Evolutionary conservation across 306 rosid genomes (phyloP).

Genomic region (Rosa multiflora): DNA sequence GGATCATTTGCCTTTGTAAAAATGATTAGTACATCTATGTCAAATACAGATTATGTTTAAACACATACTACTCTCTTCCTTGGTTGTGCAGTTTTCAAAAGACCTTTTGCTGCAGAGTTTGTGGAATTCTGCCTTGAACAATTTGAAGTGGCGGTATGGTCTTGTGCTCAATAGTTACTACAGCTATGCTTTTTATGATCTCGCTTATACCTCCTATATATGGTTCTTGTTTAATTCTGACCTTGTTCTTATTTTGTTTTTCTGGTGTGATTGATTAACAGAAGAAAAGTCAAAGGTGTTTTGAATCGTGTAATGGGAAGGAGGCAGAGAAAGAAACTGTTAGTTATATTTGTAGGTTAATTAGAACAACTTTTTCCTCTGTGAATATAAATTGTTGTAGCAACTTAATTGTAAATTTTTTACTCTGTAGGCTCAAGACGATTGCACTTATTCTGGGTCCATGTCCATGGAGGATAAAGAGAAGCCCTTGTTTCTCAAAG

Average conservation of each 20-base stretch:
- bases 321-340: too few species aligned
- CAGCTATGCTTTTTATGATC: background rate
- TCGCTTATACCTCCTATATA: too few species aligned
- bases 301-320: slow-evolving; percentile 3
- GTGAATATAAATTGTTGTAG: background rate
- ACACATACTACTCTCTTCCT: background rate
- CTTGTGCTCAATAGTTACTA: slow-evolving; percentile 33
- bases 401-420: background rate
- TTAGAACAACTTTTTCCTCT: background rate
- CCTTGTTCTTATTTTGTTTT: background rate
- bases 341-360: slow-evolving; percentile 14
- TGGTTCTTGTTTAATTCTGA: too few species aligned
- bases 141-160: slow-evolving; percentile 43
- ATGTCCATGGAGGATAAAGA: background rate
- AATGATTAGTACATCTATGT: too few species aligned
- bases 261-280: background rate
- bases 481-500: slow-evolving; percentile 12
- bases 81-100: slow-evolving; percentile 19
- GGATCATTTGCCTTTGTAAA: too few species aligned
- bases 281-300: slow-evolving; percentile 13
- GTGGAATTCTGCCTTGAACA: slow-evolving; percentile 37
- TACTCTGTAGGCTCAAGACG: background rate
- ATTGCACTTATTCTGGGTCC: background rate
- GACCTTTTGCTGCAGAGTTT: slow-evolving; percentile 32
- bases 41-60: too few species aligned